phyloP scores from a whole-genome alignment of 306 rosid genomes.

The Begonia fuchsioides region DNA sequence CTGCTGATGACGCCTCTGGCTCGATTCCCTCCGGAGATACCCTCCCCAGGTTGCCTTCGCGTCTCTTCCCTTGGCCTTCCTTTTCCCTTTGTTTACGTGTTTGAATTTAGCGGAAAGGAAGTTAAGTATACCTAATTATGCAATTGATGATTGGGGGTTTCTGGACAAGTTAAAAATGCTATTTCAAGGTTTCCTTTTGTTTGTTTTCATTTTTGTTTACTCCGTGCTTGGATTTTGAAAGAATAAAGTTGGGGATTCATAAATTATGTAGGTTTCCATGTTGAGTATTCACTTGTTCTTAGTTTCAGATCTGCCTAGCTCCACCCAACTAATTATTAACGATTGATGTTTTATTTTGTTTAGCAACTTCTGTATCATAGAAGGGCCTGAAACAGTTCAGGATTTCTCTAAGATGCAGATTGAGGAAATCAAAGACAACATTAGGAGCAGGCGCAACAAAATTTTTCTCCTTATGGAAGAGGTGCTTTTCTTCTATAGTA shows the following conservation, averaged over 20 bases:
- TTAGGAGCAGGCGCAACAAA: constrained; percentile 73
- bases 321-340: too few species aligned
- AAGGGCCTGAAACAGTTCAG: constrained; percentile 94
- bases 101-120: constrained; percentile 6
- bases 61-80: too few species aligned
- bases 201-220: too few species aligned
- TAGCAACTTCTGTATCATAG: constrained; percentile 88
- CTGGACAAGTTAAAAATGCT: too few species aligned
- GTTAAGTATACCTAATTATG: background rate
- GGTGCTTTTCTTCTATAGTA: constrained; percentile 23
- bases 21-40: constrained; percentile 24
- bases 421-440: constrained; percentile 79
- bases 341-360: background rate
- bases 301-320: too few species aligned
- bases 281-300: too few species aligned
- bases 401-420: constrained; percentile 87
- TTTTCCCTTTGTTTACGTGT: too few species aligned
- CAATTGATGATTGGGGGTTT: background rate
- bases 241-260: too few species aligned
- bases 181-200: too few species aligned
- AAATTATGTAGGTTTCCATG: too few species aligned
- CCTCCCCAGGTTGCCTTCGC: constrained; percentile 31
- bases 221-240: too few species aligned
- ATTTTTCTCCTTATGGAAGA: constrained; percentile 96
- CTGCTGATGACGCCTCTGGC: constrained; percentile 31